These are phyloP conservation scores for Neonectria ditissima DNA, from an alignment of 2,329 filamentous ascomycete genomes.

Conservation along the genomic window DNA sequence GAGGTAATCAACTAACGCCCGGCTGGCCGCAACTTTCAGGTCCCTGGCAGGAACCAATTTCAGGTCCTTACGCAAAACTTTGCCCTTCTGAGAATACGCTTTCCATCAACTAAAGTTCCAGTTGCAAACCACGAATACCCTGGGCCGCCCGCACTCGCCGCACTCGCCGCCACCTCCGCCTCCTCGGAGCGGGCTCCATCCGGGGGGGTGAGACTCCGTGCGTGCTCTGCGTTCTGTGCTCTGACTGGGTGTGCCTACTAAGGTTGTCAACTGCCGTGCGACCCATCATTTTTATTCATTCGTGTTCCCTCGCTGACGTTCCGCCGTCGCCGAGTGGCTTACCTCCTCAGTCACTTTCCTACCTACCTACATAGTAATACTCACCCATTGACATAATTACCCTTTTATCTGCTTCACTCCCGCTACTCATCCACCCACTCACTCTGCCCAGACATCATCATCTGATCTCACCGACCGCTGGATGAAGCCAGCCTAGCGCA, in stretches of 20 bases:
- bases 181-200: conserved; percentile 15
- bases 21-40: conserved; percentile 1
- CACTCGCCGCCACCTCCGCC: conserved; percentile 22
- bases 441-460: not conserved
- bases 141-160: conserved; percentile 13
- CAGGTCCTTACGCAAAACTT: too few species aligned
- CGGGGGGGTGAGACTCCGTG: conserved; percentile 14
- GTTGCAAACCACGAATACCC: not conserved
- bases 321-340: not conserved
- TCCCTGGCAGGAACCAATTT: conserved; percentile 6
- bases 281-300: not conserved
- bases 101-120: not conserved
- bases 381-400: too few species aligned
- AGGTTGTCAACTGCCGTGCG: not conserved
- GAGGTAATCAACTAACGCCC: not conserved
- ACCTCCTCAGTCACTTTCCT: too few species aligned
- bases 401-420: too few species aligned
- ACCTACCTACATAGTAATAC: too few species aligned
- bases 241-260: not conserved
- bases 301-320: not conserved
- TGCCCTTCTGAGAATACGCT: conserved; percentile 14
- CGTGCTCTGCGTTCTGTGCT: not conserved
- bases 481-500: conserved; percentile 20
- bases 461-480: conserved; percentile 7
- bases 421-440: too few species aligned